Percentiles rank a stretch among this genome's conserved stretches.
Conservation (phyloP, 225 moss, liverwort and hornwort genomes). For the Sphagnum tenellum region DNA sequence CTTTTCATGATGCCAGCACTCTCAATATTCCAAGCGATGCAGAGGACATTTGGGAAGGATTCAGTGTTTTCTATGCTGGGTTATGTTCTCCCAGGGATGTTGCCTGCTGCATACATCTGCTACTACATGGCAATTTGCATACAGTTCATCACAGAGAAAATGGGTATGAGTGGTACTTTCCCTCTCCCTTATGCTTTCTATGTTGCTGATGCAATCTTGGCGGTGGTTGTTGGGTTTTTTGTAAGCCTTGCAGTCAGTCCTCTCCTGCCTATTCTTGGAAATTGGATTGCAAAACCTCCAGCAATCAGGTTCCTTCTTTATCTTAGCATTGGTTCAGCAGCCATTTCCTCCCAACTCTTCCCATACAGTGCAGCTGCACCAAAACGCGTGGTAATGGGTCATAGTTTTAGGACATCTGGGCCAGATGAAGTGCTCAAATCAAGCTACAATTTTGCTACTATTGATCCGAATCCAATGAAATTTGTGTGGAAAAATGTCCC, state of each 20-base stretch:
- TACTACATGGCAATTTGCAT: constrained; percentile 80
- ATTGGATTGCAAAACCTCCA: constrained; percentile 73
- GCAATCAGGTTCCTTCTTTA: constrained; percentile 77
- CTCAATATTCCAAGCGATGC: constrained; percentile 41
- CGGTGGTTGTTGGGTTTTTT: constrained; percentile 57
- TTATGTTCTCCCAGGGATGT: constrained; percentile 53
- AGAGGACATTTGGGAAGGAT: constrained; percentile 58
- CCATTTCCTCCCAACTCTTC: constrained; percentile 70
- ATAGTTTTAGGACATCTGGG: constrained; percentile 63
- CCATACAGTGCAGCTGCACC: constrained; percentile 67
- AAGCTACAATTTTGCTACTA: constrained; percentile 70
- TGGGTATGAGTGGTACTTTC: constrained; percentile 90
- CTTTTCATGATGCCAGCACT: constrained; percentile 67
- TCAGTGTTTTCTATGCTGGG: constrained; percentile 60
- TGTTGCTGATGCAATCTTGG: constrained; percentile 68
- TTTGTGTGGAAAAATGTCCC: constrained; percentile 83
- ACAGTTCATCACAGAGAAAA: constrained; percentile 77
- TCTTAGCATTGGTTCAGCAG: constrained; percentile 68
- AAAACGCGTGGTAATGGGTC: constrained; percentile 77
- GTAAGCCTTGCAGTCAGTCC: constrained; percentile 54
- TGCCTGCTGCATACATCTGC: constrained; percentile 80
- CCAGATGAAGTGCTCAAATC: constrained; percentile 41
- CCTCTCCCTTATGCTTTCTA: constrained; percentile 74
- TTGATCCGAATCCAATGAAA: constrained; percentile 86
- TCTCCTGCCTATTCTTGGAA: constrained; percentile 54